phyloP scores from a whole-genome alignment of 306 rosid genomes.

The Cajanus cajan region DNA sequence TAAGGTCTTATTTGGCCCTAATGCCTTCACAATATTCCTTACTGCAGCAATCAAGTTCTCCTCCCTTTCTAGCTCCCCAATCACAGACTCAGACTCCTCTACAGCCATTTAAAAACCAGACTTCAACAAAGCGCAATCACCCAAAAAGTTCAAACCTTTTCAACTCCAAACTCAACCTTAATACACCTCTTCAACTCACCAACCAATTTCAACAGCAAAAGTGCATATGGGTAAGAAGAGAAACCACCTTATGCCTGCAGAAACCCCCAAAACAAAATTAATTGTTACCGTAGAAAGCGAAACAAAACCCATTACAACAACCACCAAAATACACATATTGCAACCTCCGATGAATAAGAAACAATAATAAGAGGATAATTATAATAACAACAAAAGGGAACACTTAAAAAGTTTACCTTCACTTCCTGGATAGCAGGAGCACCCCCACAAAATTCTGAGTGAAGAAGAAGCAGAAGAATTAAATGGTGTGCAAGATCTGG shows the following conservation, averaged over 20 bases:
- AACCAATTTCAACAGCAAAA: slow-evolving; percentile 22
- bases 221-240: slow-evolving; percentile 11
- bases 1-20: slow-evolving; percentile 67
- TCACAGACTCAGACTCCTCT: slow-evolving; percentile 51
- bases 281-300: neutral
- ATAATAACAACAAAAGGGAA: neutral
- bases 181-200: slow-evolving; percentile 22
- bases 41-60: slow-evolving; percentile 73
- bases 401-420: neutral
- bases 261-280: slow-evolving; percentile 10
- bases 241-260: slow-evolving; percentile 29
- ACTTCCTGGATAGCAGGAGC: neutral
- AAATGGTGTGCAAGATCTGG: slow-evolving; percentile 29
- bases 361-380: neutral
- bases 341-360: slow-evolving; percentile 24
- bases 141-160: slow-evolving; percentile 26
- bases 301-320: slow-evolving; percentile 19
- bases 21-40: slow-evolving; percentile 57
- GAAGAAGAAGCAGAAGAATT: slow-evolving; percentile 2
- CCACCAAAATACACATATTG: neutral
- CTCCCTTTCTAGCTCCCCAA: slow-evolving; percentile 64
- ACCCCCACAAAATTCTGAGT: neutral
- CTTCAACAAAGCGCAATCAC: slow-evolving; percentile 10
- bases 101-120: slow-evolving; percentile 45
- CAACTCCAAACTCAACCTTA: slow-evolving; percentile 17